A percentile compares a stretch with the other conserved stretches of the same genome.
phyloP scores from a whole-genome alignment of 345 rosid species.

The Gossypioides kirkii region DNA sequence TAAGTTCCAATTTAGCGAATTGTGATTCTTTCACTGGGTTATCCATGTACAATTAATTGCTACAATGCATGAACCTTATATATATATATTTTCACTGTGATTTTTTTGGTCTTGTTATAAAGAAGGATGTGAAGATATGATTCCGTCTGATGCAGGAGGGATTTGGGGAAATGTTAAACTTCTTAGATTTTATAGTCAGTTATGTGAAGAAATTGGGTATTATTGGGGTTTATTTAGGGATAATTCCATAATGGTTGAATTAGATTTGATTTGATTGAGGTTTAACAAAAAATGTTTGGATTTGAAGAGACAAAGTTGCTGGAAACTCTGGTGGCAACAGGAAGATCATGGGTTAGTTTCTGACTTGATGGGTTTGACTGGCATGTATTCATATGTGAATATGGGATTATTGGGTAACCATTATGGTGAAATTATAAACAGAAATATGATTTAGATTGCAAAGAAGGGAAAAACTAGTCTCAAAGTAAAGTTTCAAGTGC shows the following conservation, averaged over 20 bases:
- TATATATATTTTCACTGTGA: slow-evolving; percentile 11
- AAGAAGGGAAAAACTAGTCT: background rate
- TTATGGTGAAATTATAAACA: no score
- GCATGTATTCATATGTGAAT: background rate
- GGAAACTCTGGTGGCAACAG: background rate
- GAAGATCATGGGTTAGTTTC: background rate
- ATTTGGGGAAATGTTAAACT: background rate
- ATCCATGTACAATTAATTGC: background rate
- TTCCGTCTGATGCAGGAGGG: background rate
- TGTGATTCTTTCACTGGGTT: background rate
- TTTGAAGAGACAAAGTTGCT: background rate
- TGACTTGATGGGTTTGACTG: background rate
- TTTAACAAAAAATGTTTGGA: background rate
- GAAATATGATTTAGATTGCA: background rate
- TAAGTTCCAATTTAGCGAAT: background rate
- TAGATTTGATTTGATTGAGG: background rate
- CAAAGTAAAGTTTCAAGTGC: background rate
- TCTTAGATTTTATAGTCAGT: background rate
- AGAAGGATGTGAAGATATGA: background rate
- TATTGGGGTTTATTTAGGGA: background rate
- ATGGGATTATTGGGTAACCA: background rate
- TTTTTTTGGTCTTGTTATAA: slow-evolving; percentile 16
- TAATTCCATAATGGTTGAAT: background rate
- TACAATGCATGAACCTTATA: background rate
- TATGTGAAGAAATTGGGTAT: background rate